Evolutionary conservation across 2,329 filamentous ascomycete species (phyloP), one percentile per base, ranked within the genome.

Genomic region (Cladobotryum protrusum): DNA sequence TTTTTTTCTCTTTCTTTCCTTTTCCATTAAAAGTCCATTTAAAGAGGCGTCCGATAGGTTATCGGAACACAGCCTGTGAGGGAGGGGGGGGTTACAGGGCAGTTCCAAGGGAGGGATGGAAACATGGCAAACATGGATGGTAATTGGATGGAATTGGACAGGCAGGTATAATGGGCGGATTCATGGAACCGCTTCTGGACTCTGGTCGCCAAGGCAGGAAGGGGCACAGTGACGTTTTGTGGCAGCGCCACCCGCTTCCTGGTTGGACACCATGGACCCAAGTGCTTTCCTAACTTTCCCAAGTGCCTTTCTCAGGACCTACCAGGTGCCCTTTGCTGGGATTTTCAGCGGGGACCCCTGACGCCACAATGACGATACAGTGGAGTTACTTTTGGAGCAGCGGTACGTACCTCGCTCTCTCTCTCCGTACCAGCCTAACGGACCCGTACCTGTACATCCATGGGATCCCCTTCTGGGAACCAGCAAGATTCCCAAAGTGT

Each of bases 191-290:
- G 36, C 36, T 39, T 58, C 55, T 57, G 43, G 54, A 57, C 53
- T 47, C 50, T 19, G 19, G 39, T 33, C 46, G 56, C 52, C 56
- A 55, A 54, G 51, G 29, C 42, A 34, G 32, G 47, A 49, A 49
- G 49, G 48, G 51, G 54, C 36, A 48, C 54, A 49, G 56, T 57
- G 56, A 57, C 54, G 56, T 57, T 52, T 52, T 50, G 56, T 45
- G 44, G 48, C 43, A 52, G 50, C 51, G 51, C 53, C 48, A 48
- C 44, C 40, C 34, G 45, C 45, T 17, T 39, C 44, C 43, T 52
- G 49, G 49, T 50, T 48, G 52, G 54, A 29, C 35, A 36, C 13
- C 35, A 12, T 39, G 14, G 36, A 18, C 36, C 24, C 24, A 29
- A 29, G 24, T 39, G 36, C 36, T 18, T 39, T 39, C 36, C 36